Evolutionary conservation across 192 early-diverging fungal genomes (phyloP), one percentile per base, ranked within the genome.

Genomic region (Kappamyces sp.): DNA sequence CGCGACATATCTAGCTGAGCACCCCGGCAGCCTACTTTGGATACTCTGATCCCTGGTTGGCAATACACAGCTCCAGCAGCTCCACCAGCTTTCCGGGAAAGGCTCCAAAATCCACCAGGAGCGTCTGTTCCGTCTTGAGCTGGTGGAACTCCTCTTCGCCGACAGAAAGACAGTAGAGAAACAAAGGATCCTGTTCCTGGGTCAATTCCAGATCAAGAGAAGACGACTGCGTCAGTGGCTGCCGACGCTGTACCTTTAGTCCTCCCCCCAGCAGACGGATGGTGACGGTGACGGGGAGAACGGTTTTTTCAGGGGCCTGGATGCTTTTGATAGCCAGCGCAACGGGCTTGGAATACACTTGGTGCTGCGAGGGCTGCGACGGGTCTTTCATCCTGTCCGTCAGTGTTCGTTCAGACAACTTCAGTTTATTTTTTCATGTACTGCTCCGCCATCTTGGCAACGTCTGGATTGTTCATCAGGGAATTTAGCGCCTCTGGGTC

Each of bases 401-500:
- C 22, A 22, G 22, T 22, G 22, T 22, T 22, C 22, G 22, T 22
- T 22, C 22, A 22, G 34, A 7, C 34, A 4, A 52, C n/a, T 12
- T 52, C n/a, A 29, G 15, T 52, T 52, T 52, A 52, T 52, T 52
- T 38, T 52, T 52, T 52, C 36, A 38, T 34, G 36, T 38, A 52
- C 36, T 55, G 29, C 22, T 41, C 39, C 11, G 53, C 48, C 31
- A 64, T 5, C 11, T 50, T 54, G 3, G 72, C 67, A n/a, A 77
- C 8, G n/a, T 80, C 72, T n/a, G 89, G 89, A 69, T 91, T 78
- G 41, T 68, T 83, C 86, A 91, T 81, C 73, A 89, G 63, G 60
- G 76, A 74, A 3, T 74, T 66, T 40, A 80, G 60, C 43, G 78
- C 73, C 9, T 68, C 75, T 7, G 86, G 85, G 61, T 78, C 68